A percentile compares a stretch with the other conserved stretches of the same genome.
These are phyloP conservation scores for Drechslerella coelobrocha DNA, from an alignment of 2,329 filamentous ascomycete species.

Conservation along the genomic window DNA sequence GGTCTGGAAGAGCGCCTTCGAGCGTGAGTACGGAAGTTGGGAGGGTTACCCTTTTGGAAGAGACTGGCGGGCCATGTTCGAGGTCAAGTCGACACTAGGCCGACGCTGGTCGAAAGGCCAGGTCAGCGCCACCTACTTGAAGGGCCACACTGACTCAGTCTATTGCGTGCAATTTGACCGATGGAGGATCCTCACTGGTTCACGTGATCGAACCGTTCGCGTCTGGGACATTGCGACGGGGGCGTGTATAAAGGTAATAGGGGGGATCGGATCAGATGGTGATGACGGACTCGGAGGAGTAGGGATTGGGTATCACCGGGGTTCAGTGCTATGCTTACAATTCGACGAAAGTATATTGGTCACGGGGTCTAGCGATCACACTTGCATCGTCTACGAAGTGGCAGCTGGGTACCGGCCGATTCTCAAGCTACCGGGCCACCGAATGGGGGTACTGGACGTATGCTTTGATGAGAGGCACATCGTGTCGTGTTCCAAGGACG, in stretches of 20 bases:
- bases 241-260: conserved; percentile 81
- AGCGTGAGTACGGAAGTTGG: conserved; percentile 66
- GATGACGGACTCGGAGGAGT: conserved; percentile 63
- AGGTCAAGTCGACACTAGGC: conserved; percentile 76
- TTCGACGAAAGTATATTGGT: conserved; percentile 93
- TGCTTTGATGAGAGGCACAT: conserved; percentile 92
- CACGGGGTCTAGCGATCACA: conserved; percentile 90
- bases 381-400: conserved; percentile 89
- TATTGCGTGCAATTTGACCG: conserved; percentile 99
- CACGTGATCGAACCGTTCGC: conserved; percentile 91
- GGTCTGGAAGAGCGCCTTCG: conserved; percentile 70
- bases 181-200: conserved; percentile 97
- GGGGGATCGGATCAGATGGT: conserved; percentile 64
- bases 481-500: conserved; percentile 95
- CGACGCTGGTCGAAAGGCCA: conserved; percentile 79
- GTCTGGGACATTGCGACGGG: conserved; percentile 94
- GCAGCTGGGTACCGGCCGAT: conserved; percentile 78
- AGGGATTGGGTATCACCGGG: conserved; percentile 74
- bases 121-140: conserved; percentile 83
- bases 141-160: conserved; percentile 92
- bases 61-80: conserved; percentile 86
- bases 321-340: conserved; percentile 91
- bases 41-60: conserved; percentile 65
- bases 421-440: conserved; percentile 77
- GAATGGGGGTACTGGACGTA: conserved; percentile 88